A percentile compares a stretch with the other conserved stretches of the same genome.
Conservation (phyloP, 495 filamentous ascomycete genomes). For the Aeminium ludgeri region DNA sequence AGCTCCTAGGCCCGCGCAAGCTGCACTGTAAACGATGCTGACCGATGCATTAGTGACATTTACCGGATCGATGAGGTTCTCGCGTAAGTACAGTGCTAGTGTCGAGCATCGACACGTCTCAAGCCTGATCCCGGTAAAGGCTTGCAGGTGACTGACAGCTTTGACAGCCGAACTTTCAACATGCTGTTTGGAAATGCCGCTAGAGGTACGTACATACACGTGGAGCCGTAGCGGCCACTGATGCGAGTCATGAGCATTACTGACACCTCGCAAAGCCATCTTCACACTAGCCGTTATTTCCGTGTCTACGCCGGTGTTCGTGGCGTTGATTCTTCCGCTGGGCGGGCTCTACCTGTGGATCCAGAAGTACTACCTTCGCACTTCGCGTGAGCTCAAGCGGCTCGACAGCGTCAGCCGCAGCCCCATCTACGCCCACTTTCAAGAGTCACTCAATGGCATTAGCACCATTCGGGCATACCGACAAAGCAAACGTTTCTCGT, state of each 20-base stretch:
- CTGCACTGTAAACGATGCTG: constrained; percentile 13
- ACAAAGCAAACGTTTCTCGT: constrained; percentile 69
- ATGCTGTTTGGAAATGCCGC: constrained; percentile 77
- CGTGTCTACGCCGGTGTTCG: constrained; percentile 60
- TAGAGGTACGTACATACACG: constrained; percentile 35
- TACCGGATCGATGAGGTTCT: constrained; percentile 93
- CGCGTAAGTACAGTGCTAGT: constrained; percentile 33
- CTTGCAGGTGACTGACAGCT: constrained; percentile 10
- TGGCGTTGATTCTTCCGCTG: constrained; percentile 66
- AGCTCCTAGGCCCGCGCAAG: too few relatives aligned
- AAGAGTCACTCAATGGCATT: constrained; percentile 87
- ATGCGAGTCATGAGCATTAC: neutral
- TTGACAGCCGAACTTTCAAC: constrained; percentile 26
- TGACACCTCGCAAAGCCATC: constrained; percentile 19
- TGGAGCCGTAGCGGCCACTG: neutral
- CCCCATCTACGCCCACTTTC: constrained; percentile 96
- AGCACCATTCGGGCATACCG: constrained; percentile 95
- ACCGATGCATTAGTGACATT: constrained; percentile 52
- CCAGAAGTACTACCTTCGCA: constrained; percentile 91
- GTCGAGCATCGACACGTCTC: neutral
- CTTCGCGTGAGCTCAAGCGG: constrained; percentile 89
- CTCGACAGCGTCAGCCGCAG: constrained; percentile 89
- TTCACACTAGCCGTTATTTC: constrained; percentile 84
- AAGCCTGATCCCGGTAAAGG: neutral
- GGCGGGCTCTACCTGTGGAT: constrained; percentile 74